A percentile compares a stretch with the other conserved stretches of the same genome.
Conservation (phyloP, 2,329 filamentous ascomycete species). For the Zasmidium citrigriseum region DNA sequence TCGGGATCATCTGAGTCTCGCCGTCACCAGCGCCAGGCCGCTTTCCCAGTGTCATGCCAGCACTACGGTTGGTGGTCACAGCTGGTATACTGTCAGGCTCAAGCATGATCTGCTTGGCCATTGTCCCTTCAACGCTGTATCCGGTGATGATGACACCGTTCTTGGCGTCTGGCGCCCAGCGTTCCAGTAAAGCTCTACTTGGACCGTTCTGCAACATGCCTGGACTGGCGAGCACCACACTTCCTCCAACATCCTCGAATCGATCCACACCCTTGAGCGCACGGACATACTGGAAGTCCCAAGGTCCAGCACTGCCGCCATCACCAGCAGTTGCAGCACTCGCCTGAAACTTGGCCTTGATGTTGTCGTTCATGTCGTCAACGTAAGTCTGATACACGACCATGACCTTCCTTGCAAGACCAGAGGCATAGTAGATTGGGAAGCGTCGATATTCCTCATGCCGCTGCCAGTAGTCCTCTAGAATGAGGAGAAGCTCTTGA, state of each 20-base stretch:
- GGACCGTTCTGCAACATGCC: slow-evolving; percentile 99
- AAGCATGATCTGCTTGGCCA: slow-evolving; percentile 93
- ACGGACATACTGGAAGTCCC: slow-evolving; percentile 95
- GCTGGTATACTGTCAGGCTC: slow-evolving; percentile 94
- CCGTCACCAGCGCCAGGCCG: slow-evolving; percentile 55
- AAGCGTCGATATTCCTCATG: slow-evolving; percentile 85
- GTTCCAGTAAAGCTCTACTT: slow-evolving; percentile 85
- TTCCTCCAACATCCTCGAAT: slow-evolving; percentile 93
- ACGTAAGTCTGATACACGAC: slow-evolving; percentile 98
- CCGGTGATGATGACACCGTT: slow-evolving; percentile 99
- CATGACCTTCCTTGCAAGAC: slow-evolving; percentile 95
- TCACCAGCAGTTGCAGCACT: slow-evolving; percentile 87
- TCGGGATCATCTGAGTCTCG: slow-evolving; percentile 86
- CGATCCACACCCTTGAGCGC: slow-evolving; percentile 90
- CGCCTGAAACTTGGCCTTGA: slow-evolving; percentile 82
- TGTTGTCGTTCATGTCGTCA: slow-evolving; percentile 98
- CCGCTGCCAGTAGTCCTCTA: slow-evolving; percentile 95
- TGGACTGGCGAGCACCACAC: slow-evolving; percentile 95
- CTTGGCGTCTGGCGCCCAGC: slow-evolving; percentile 94
- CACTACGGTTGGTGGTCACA: slow-evolving; percentile 67
- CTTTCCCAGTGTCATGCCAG: slow-evolving; percentile 30
- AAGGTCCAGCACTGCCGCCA: slow-evolving; percentile 73
- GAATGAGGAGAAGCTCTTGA: slow-evolving; percentile 88
- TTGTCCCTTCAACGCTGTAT: slow-evolving; percentile 97
- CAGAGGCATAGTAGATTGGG: slow-evolving; percentile 97